Conservation (phyloP, 2,329 filamentous ascomycete genomes). For the Incumbomyces lentus region DNA sequence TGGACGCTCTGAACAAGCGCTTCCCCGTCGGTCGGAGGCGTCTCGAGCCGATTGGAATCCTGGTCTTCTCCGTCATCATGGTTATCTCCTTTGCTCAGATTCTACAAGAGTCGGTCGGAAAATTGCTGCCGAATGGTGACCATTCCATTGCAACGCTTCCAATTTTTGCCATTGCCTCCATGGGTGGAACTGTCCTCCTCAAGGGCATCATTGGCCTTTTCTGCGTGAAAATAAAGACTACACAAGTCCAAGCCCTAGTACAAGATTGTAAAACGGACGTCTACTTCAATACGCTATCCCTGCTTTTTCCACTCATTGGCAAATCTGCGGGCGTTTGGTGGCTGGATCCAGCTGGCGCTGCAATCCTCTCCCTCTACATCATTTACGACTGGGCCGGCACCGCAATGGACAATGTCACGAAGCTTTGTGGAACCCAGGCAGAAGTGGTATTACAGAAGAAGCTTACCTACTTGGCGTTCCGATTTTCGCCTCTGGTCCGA, state of each 20-base stretch:
- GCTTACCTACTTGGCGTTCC: slow-evolving; percentile 49
- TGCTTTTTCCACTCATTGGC: slow-evolving; percentile 54
- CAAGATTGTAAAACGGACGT: slow-evolving; percentile 57
- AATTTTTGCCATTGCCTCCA: slow-evolving; percentile 45
- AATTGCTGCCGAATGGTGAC: slow-evolving; percentile 41
- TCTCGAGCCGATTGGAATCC: slow-evolving; percentile 51
- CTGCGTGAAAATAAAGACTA: slow-evolving; percentile 51
- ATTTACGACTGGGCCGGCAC: slow-evolving; percentile 60
- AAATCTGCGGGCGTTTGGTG: slow-evolving; percentile 52
- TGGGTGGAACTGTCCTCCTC: slow-evolving; percentile 47
- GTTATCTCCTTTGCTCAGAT: slow-evolving; percentile 53
- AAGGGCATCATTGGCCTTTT: slow-evolving; percentile 53
- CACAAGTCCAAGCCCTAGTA: slow-evolving; percentile 52
- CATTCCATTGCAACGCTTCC: slow-evolving; percentile 30
- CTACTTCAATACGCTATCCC: slow-evolving; percentile 53
- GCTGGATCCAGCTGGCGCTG: slow-evolving; percentile 54
- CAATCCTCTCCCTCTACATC: slow-evolving; percentile 54
- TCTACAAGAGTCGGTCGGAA: slow-evolving; percentile 49
- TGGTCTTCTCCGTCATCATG: slow-evolving; percentile 56
- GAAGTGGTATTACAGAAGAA: slow-evolving; percentile 44
- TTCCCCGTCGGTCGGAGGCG: slow-evolving; percentile 50
- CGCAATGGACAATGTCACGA: slow-evolving; percentile 48
- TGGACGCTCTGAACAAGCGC: slow-evolving; percentile 39
- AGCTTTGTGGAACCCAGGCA: slow-evolving; percentile 49
- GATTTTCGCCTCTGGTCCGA: slow-evolving; percentile 44